These are phyloP conservation scores for Kazachstania taianensis DNA, from an alignment of 805 yeast genomes.

Conservation along the genomic window DNA sequence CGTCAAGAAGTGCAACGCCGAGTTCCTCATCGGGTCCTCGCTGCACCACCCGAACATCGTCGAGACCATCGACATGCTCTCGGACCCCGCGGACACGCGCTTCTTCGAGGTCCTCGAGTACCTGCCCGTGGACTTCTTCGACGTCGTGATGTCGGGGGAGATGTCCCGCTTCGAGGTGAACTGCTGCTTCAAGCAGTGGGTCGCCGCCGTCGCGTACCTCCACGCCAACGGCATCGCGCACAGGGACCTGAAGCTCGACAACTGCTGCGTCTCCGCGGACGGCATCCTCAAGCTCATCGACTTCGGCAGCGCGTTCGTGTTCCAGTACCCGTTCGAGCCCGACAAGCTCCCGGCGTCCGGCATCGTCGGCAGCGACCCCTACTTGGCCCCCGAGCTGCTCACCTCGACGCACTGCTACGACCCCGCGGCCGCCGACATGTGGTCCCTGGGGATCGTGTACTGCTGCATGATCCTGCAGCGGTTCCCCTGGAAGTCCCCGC, in stretches of 20 bases:
- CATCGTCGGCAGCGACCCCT: slow-evolving; percentile 78
- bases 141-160: slow-evolving; percentile 75
- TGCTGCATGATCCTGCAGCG: slow-evolving; percentile 79
- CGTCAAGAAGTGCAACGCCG: slow-evolving; percentile 78
- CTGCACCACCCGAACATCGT: slow-evolving; percentile 73
- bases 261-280: slow-evolving; percentile 63
- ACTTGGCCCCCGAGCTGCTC: slow-evolving; percentile 73
- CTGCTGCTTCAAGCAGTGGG: slow-evolving; percentile 67
- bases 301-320: slow-evolving; percentile 76
- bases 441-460: slow-evolving; percentile 77
- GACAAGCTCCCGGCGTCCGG: slow-evolving; percentile 54
- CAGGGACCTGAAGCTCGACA: slow-evolving; percentile 72
- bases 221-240: slow-evolving; percentile 76
- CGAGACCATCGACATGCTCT: slow-evolving; percentile 57
- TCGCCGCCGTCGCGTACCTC: slow-evolving; percentile 59
- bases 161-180: slow-evolving; percentile 74
- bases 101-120: slow-evolving; percentile 80
- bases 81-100: slow-evolving; percentile 47
- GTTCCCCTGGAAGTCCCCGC: slow-evolving; percentile 83
- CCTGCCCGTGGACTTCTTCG: slow-evolving; percentile 75
- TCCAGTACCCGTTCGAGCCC: slow-evolving; percentile 62
- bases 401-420: slow-evolving; percentile 43
- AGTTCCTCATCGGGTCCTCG: slow-evolving; percentile 73
- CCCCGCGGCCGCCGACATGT: slow-evolving; percentile 67
- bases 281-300: slow-evolving; percentile 74